Evolutionary conservation across 208 protist genomes (phyloP), one percentile per base, ranked within the genome.

Genomic region (Herpetomonas muscarum): DNA sequence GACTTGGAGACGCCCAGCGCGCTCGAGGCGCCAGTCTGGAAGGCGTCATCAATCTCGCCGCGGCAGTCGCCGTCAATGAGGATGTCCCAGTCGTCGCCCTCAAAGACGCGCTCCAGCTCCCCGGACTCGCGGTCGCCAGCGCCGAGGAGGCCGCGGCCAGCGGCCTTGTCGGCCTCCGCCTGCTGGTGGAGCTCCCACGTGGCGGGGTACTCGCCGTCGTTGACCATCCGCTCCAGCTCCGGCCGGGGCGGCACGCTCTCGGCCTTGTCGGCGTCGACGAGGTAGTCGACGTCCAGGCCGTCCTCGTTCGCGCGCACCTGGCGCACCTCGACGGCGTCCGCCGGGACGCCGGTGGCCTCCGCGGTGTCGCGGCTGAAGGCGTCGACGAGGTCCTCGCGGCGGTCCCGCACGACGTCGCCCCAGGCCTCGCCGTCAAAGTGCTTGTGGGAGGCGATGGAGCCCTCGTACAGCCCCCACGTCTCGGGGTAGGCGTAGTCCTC

Each of bases 31-130:
- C 55, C 76, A 58, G 64, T 66, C 25, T 52, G 36, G 65, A 79
- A 74, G 34, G 76, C 69, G 30, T 50, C 65, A 29, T 64, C 46
- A 28, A 62, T 58, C 17, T 68, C 71, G 48, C 55, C 61, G 3
- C 19, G 61, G 32, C 46, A 60, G 39, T 21, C 30, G 22, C 32
- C 41, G 9, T 68, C 71, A n/a, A 86, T 39, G 7, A 82, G 57
- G 39, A 67, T 22, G 61, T 71, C 76, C 82, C 76, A 90, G 55
- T 70, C 78, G 22, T 85, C 67, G 34, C 76, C 79, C 32, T 72
- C 58, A 53, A 87, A 85, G 37, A 29, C 51, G 59, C 72, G 64
- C 52, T 74, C 50, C 13, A 81, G 61, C 44, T 53, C 39, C 32
- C 59, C 55, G 21, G 72, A 69, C 62, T 64, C 71, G 36, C 64